Conservation (phyloP, 139 green algal genomes). For the Klebsormidium nitens region DNA sequence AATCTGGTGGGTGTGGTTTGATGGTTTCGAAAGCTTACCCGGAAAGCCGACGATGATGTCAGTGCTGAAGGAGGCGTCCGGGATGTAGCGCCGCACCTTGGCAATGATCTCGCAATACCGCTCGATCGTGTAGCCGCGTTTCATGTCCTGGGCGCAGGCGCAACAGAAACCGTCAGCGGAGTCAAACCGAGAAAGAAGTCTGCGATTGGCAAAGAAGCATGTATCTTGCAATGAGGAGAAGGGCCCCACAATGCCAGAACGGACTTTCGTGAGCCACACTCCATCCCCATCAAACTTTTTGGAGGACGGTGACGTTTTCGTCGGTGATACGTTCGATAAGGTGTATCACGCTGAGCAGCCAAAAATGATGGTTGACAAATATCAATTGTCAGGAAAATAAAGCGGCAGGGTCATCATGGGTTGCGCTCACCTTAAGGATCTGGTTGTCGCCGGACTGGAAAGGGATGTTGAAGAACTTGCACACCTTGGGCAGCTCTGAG, state of each 20-base stretch:
- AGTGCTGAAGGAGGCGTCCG: conserved; percentile 81
- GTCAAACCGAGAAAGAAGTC: not conserved
- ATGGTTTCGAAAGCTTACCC: conserved; percentile 21
- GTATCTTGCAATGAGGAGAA: no score
- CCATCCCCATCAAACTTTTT: no score
- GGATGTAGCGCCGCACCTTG: conserved; percentile 91
- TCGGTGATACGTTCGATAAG: no score
- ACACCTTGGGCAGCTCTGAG: conserved; percentile 89
- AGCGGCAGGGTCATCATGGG: not conserved
- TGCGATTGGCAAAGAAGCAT: not conserved
- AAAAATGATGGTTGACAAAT: no score
- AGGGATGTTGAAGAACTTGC: conserved; percentile 97
- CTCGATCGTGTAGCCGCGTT: conserved; percentile 78
- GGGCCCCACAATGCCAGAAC: no score
- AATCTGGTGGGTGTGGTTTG: no score
- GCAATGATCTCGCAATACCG: conserved; percentile 86
- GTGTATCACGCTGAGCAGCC: no score
- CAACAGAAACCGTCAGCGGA: not conserved
- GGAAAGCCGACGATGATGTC: conserved; percentile 97
- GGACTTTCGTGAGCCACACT: no score
- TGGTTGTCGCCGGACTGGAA: conserved; percentile 93
- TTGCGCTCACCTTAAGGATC: conserved; percentile 58
- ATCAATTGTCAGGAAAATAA: no score
- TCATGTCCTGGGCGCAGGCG: conserved; percentile 59
- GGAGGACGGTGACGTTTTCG: no score